phyloP scores from a whole-genome alignment of 2,329 filamentous ascomycete genomes.

The Ceratocystis albifundus region DNA sequence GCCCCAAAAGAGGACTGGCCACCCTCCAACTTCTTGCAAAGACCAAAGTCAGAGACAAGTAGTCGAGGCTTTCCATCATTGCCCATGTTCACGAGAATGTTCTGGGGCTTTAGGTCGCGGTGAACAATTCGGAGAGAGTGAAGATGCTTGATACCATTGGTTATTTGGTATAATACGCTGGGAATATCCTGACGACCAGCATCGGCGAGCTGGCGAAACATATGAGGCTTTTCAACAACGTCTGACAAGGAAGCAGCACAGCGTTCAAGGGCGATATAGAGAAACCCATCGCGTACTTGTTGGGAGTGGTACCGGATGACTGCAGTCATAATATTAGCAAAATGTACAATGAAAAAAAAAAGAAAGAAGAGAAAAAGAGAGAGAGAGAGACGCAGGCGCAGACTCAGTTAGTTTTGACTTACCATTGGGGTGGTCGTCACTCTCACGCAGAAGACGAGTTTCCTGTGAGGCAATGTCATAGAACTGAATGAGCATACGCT shows the following conservation, averaged over 20 bases:
- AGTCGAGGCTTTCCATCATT: slow-evolving; percentile 64
- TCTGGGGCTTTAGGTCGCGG: slow-evolving; percentile 93
- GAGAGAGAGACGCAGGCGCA: too few relatives aligned
- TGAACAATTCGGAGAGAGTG: slow-evolving; percentile 92
- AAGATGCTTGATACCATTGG: slow-evolving; percentile 75
- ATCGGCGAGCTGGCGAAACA: slow-evolving; percentile 56
- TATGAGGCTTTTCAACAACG: slow-evolving; percentile 63
- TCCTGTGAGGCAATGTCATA: slow-evolving; percentile 93
- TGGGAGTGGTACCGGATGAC: slow-evolving; percentile 95
- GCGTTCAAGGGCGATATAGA: slow-evolving; percentile 91
- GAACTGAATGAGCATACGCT: slow-evolving; percentile 91
- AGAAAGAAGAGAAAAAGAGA: background rate
- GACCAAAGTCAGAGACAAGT: slow-evolving; percentile 91
- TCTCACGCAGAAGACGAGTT: slow-evolving; percentile 78
- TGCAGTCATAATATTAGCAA: slow-evolving; percentile 30
- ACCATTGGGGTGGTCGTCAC: slow-evolving; percentile 86
- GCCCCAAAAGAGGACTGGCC: slow-evolving; percentile 91
- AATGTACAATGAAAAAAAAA: background rate
- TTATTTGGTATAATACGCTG: slow-evolving; percentile 75
- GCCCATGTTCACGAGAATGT: slow-evolving; percentile 74
- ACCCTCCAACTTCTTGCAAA: slow-evolving; percentile 93
- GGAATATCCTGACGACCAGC: slow-evolving; percentile 66
- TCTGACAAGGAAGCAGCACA: slow-evolving; percentile 91
- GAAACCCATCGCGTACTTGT: slow-evolving; percentile 74
- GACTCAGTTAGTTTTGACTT: slow-evolving; percentile 25